Evolutionary conservation across 1,139 yeast species (phyloP), one percentile per base, ranked within the genome.

Genomic region (Sugiyamaella xylanicola): DNA sequence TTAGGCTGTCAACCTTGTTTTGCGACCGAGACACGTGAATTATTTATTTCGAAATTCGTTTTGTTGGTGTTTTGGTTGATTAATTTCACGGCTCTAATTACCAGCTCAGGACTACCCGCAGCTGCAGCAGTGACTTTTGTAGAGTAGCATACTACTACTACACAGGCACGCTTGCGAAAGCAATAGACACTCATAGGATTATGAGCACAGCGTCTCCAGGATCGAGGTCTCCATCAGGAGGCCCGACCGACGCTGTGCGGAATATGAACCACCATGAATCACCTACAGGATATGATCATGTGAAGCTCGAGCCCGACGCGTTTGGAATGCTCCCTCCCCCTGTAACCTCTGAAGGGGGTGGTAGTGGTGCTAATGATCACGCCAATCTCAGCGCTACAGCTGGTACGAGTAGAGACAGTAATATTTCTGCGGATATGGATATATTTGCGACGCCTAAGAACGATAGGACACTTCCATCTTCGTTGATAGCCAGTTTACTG

Each of bases 361-460:
- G 41, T n/a, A 16, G 2, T 35, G 32, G 15, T 36, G n/a, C n/a
- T n/a, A n/a, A n/a, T n/a, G n/a, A n/a, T n/a, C n/a, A n/a, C n/a
- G n/a, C n/a, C n/a, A 20, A 16, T 22, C 13, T 21, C 16, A 35
- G 8, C 13, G 19, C 5, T 11, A 19, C 25, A 5, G 25, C 40
- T 29, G 27, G 27, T 47, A 8, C 20, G 15, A 17, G 39, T 16
- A 39, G 25, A 4, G 8, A 19, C 19, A 17, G 44, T 40, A 8
- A 19, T 19, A 22, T 5, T 1, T 3, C 37, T 25, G 13, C 40
- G 2, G 29, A 29, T 41, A 19, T 35, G 17, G 48, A 50, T 25
- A 16, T 43, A n/a, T 44, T 56, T 15, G 46, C 49, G 55, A 56
- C 59, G 1, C 59, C 59, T 13, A 53, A 43, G 49, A 53, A 48